Evolutionary conservation across 2,329 filamentous ascomycete genomes (phyloP).

Genomic region (Ilyonectria sp.): DNA sequence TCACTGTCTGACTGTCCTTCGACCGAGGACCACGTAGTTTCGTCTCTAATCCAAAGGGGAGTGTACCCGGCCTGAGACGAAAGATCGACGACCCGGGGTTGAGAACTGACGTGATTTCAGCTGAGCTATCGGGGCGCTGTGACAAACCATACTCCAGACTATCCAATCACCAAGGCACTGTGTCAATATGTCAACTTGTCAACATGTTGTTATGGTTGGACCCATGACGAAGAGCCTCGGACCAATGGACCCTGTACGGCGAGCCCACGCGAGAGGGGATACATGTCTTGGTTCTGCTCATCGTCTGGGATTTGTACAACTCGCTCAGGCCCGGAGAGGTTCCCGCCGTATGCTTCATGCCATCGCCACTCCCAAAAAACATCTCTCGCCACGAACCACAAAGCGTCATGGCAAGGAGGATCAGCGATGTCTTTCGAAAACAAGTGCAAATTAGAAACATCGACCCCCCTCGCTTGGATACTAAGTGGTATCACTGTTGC

Average conservation of each 20-base stretch:
- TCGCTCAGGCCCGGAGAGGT: neutral
- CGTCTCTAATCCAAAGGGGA: conserved; percentile 20
- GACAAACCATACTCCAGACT: conserved; percentile 1
- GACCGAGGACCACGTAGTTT: conserved; percentile 20
- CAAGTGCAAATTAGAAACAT: neutral
- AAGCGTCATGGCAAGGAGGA: conserved; percentile 7
- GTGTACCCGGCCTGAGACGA: conserved; percentile 35
- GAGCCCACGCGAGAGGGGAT: conserved; percentile 15
- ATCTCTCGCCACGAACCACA: conserved; percentile 4
- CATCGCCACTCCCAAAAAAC: conserved; percentile 16
- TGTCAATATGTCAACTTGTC: conserved; percentile 17
- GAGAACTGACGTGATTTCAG: conserved; percentile 30
- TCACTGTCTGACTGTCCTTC: conserved; percentile 11
- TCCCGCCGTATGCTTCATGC: conserved; percentile 6
- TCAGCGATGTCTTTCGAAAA: conserved; percentile 1
- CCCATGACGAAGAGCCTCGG: conserved; percentile 18
- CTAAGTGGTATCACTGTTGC: conserved; percentile 3
- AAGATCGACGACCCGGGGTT: conserved; percentile 28
- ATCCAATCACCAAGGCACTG: conserved; percentile 22
- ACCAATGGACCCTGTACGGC: conserved; percentile 4
- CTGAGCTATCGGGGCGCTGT: conserved; percentile 27
- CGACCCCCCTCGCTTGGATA: conserved; percentile 11
- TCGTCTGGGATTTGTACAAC: conserved; percentile 13
- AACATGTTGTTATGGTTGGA: conserved; percentile 16
- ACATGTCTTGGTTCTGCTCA: conserved; percentile 10